These are phyloP conservation scores for Fusarium paranaense DNA, from an alignment of 2,329 filamentous ascomycete species.

Conservation along the genomic window DNA sequence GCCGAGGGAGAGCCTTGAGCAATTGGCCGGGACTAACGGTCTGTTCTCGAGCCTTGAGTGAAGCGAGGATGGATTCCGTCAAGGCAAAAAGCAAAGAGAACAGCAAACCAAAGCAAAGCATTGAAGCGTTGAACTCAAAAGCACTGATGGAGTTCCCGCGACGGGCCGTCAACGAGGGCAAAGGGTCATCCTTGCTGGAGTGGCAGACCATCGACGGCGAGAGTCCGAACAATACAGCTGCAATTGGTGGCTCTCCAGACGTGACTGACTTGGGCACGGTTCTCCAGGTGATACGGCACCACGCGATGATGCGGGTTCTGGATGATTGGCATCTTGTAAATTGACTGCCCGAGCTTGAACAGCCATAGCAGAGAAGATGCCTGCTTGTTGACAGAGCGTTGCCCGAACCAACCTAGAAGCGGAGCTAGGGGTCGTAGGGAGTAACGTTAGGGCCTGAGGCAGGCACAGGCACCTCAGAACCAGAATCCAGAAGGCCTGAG, in stretches of 20 bases:
- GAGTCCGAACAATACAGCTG: conserved; percentile 1
- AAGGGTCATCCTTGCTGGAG: conserved; percentile 10
- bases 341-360: conserved; percentile 1
- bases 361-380: not conserved
- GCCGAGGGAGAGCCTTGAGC: conserved; percentile 19
- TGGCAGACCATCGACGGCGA: conserved; percentile 12
- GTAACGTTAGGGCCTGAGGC: not conserved
- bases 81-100: conserved; percentile 19
- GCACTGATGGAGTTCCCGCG: conserved; percentile 14
- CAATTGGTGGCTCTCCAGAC: not conserved
- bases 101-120: not conserved
- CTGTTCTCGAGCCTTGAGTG: conserved; percentile 12
- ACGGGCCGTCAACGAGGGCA: conserved; percentile 4
- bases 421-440: not conserved
- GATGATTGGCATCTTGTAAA: conserved; percentile 7
- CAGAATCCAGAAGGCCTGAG: conserved; percentile 18
- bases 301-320: conserved; percentile 22
- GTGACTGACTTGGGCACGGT: conserved; percentile 12
- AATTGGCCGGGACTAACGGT: not conserved
- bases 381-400: not conserved
- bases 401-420: not conserved
- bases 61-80: not conserved
- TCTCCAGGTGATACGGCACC: conserved; percentile 8
- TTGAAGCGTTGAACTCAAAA: conserved; percentile 1
- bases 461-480: not conserved